Evolutionary conservation across 345 rosid genomes (phyloP).

Genomic region (Firmiana major): DNA sequence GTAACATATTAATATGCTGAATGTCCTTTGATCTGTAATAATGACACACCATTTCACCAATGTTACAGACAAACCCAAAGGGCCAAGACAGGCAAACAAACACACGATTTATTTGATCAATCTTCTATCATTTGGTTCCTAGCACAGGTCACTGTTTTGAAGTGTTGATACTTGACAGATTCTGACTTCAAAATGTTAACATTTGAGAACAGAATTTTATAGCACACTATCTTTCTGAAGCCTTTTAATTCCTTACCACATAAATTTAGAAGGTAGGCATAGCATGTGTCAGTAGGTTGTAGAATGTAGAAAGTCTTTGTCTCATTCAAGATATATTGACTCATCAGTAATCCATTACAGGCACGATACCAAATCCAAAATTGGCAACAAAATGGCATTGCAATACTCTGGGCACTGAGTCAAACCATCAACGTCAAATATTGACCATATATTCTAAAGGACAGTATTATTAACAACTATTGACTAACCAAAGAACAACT

Average conservation of each 20-base stretch:
- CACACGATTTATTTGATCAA: background rate
- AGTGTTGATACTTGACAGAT: background rate
- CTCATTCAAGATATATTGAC: background rate
- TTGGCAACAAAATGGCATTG: background rate
- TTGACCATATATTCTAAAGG: background rate
- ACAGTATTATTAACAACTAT: background rate
- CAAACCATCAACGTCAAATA: background rate
- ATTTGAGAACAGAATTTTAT: background rate
- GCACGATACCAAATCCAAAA: background rate
- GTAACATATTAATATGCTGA: background rate
- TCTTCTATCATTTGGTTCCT: background rate
- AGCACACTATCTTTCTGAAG: background rate
- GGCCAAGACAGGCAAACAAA: background rate
- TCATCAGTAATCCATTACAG: background rate
- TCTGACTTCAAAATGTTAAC: background rate
- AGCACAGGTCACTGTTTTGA: background rate
- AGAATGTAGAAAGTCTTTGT: background rate
- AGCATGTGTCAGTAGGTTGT: background rate
- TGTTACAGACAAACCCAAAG: background rate
- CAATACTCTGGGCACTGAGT: background rate
- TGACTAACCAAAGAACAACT: background rate
- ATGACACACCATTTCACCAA: background rate
- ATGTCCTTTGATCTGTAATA: background rate
- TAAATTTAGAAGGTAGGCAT: background rate
- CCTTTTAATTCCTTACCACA: background rate